phyloP scores from a whole-genome alignment of 768 basidiomycete genomes.

The Suillus brevipes region DNA sequence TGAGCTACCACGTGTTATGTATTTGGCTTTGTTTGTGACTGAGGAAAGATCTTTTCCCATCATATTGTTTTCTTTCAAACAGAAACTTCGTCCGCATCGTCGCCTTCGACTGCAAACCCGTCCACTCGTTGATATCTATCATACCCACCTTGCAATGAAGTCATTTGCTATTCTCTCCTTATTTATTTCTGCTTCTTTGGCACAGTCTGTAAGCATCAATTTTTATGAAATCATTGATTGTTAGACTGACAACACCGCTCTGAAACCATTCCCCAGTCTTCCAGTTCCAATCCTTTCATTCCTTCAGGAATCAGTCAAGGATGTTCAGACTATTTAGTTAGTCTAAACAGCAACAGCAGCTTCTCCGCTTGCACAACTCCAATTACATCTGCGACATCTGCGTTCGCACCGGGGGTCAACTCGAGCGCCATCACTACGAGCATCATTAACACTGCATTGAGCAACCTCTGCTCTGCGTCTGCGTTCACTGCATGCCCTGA shows the following conservation, averaged over 20 bases:
- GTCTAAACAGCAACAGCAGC: slow-evolving; percentile 59
- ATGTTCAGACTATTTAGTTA: slow-evolving; percentile 60
- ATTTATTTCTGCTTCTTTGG: slow-evolving; percentile 50
- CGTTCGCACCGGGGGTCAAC: slow-evolving; percentile 49
- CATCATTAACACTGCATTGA: slow-evolving; percentile 52
- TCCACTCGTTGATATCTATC: slow-evolving; percentile 35
- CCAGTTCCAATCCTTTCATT: slow-evolving; percentile 53
- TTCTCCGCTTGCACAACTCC: slow-evolving; percentile 63
- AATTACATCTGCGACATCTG: slow-evolving; percentile 58
- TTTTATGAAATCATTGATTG: not conserved
- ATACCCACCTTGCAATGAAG: slow-evolving; percentile 43
- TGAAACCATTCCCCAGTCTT: slow-evolving; percentile 7
- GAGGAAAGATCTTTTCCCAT: not conserved
- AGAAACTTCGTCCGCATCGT: slow-evolving; percentile 21
- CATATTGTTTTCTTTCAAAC: slow-evolving; percentile 3
- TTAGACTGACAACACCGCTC: not conserved
- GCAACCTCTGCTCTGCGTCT: slow-evolving; percentile 51
- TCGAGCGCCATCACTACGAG: slow-evolving; percentile 41
- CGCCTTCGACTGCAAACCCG: slow-evolving; percentile 38
- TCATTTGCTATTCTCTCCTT: slow-evolving; percentile 53
- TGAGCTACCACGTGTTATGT: not conserved
- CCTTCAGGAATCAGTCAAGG: slow-evolving; percentile 59
- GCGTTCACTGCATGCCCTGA: slow-evolving; percentile 54
- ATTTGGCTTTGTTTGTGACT: slow-evolving; percentile 1
- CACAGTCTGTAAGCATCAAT: slow-evolving; percentile 42